phyloP scores from a whole-genome alignment of 805 yeast species.

The Deakozyma indianensis region DNA sequence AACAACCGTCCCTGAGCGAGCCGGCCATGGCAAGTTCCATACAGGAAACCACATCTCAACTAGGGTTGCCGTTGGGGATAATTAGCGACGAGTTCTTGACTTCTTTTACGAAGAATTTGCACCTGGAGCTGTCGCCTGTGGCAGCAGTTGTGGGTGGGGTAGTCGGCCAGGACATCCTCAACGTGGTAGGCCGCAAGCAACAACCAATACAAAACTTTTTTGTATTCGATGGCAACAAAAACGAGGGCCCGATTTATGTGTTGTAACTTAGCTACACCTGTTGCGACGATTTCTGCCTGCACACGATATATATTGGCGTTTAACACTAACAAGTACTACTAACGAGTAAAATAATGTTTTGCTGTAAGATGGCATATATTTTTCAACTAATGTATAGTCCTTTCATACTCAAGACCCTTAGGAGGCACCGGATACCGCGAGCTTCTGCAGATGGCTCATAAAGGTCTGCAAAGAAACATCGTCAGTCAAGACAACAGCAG shows the following conservation, averaged over 20 bases:
- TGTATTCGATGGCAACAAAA: conserved; percentile 55
- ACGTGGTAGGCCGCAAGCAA: conserved; percentile 60
- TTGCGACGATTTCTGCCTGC: no score
- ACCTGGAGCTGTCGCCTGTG: conserved; percentile 63
- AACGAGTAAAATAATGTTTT: no score
- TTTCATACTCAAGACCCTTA: no score
- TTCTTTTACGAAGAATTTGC: conserved; percentile 19
- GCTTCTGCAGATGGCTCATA: conserved; percentile 85
- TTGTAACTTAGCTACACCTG: no score
- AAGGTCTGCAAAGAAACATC: conserved; percentile 91
- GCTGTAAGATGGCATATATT: no score
- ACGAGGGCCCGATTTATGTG: conserved; percentile 63
- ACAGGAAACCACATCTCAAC: conserved; percentile 10
- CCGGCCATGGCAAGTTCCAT: conserved; percentile 18
- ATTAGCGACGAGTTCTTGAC: conserved; percentile 24
- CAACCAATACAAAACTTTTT: conserved; percentile 72
- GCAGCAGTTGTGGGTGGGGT: conserved; percentile 85
- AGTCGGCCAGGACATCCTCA: conserved; percentile 80
- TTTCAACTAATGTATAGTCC: no score
- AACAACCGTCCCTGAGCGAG: conserved; percentile 16
- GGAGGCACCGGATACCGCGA: conserved; percentile 48
- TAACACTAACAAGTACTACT: no score
- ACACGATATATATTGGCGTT: no score
- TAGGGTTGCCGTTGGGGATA: conserved; percentile 34
- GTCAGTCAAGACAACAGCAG: conserved; percentile 85